Evolutionary conservation across 257 asterid species (phyloP), one percentile per base, ranked within the genome.

Genomic region (Fraxinus quadrangulata): DNA sequence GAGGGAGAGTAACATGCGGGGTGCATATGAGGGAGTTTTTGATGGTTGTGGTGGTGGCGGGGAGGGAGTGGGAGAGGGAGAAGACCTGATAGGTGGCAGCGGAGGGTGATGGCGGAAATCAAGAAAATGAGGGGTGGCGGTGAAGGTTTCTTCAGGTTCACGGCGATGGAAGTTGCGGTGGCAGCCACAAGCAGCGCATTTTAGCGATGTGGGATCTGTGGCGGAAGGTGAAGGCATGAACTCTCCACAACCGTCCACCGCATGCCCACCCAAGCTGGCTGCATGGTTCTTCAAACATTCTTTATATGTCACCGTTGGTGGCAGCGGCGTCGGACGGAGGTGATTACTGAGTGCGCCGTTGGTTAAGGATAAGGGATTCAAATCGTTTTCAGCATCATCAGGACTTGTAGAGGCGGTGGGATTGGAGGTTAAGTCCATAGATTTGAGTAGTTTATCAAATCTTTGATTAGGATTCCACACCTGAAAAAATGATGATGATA

Each of bases 101-200:
- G 54, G 42, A 63, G 51, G 75, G 68, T 33, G 84, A 67, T 6
- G 78, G 69, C 56, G 80, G 67, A 71, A 81, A 33, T 76, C 71
- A 45, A 72, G 42, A 45, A 80, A 80, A 19, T 75, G 76, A 2
- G 74, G 5, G 45, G 71, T 63, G 37, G 80, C 34, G 34, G 83
- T 8, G 19, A 77, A 39, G 16, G 33, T 42, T 39, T 28, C 72
- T 6, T 78, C 77, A 14, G 80, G 77, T 14, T 75, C 83, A 17
- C 83, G 80, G 74, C 79, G 85, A 69, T 81, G 85, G 82, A 81
- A 81, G 72, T 81, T 81, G 2, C 85, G 85, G 77, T 81, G 85
- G 69, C 85, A 81, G 40, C 79, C 82, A 19, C 85, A 81, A 1
- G 85, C 85, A 5, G 82, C 82, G 45, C 85, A 82, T 34, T 70